A percentile compares a stretch with the other conserved stretches of the same genome.
These are phyloP conservation scores for Scheffersomyces spartinae DNA, from an alignment of 805 yeast species.

Conservation along the genomic window DNA sequence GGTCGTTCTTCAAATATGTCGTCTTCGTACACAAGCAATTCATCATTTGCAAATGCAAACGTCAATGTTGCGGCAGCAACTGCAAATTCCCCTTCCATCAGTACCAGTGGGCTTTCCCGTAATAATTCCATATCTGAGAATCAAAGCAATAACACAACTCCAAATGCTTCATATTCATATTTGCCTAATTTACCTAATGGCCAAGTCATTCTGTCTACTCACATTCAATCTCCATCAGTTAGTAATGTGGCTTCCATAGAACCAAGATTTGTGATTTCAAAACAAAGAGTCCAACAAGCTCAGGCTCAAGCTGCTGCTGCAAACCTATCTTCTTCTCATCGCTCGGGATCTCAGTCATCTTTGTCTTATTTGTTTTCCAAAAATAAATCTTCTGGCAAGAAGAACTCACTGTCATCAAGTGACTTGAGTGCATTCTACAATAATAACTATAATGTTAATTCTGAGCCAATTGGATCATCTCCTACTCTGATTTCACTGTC, in stretches of 20 bases:
- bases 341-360: conserved; percentile 34
- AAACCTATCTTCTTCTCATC: conserved; percentile 15
- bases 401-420: conserved; percentile 26
- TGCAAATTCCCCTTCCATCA: conserved; percentile 5
- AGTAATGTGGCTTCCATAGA: conserved; percentile 49
- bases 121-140: background rate
- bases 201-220: conserved; percentile 47
- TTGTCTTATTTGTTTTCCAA: conserved; percentile 40
- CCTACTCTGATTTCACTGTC: conserved; percentile 11
- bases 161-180: conserved; percentile 12
- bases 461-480: conserved; percentile 10
- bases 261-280: conserved; percentile 74
- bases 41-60: conserved; percentile 19
- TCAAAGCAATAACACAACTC: conserved; percentile 1
- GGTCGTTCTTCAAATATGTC: conserved; percentile 28
- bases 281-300: conserved; percentile 54
- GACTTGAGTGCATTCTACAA: conserved; percentile 31
- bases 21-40: conserved; percentile 24
- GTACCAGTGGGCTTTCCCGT: too few species aligned
- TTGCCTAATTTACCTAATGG: conserved; percentile 46
- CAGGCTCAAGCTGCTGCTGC: conserved; percentile 30
- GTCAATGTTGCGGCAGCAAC: conserved; percentile 2
- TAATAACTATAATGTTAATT: conserved; percentile 20
- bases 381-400: conserved; percentile 19
- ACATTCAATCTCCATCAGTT: conserved; percentile 62